These are phyloP conservation scores for Rhipidocladum racemiflorum DNA, from an alignment of 176 grass and related monocot genomes.

Conservation along the genomic window DNA sequence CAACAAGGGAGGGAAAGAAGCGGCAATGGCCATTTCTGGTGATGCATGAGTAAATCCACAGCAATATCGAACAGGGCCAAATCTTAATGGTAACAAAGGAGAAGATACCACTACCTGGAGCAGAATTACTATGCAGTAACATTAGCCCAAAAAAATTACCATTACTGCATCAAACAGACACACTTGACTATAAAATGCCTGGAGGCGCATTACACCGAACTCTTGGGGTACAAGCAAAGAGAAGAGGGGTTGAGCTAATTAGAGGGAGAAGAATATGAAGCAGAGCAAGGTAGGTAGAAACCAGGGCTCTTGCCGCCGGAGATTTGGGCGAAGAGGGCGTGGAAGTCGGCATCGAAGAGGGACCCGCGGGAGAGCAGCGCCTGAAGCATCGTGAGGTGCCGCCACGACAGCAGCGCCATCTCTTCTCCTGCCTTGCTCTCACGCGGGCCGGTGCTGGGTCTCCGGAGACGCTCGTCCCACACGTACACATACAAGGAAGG, in stretches of 20 bases:
- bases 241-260: neutral
- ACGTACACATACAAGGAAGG: too few species aligned
- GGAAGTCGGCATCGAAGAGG: conserved; percentile 51
- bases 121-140: neutral
- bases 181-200: neutral
- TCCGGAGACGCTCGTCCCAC: too few species aligned
- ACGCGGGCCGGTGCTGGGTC: too few species aligned
- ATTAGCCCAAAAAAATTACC: neutral
- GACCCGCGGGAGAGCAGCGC: conserved; percentile 62
- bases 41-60: neutral
- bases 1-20: neutral
- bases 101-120: too few species aligned
- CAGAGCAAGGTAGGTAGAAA: neutral
- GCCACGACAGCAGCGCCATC: conserved; percentile 57
- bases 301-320: conserved; percentile 63
- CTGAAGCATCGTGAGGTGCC: conserved; percentile 70
- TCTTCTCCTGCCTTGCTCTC: neutral
- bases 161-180: neutral
- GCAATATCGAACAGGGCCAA: neutral
- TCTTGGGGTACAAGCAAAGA: neutral
- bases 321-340: conserved; percentile 49
- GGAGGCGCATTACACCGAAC: conserved; percentile 14
- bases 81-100: neutral
- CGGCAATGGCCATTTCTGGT: neutral
- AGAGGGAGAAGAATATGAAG: neutral